Base-by-base conservation (phyloP, 768 basidiomycete species). In the Serpula lacrymans region DNA sequence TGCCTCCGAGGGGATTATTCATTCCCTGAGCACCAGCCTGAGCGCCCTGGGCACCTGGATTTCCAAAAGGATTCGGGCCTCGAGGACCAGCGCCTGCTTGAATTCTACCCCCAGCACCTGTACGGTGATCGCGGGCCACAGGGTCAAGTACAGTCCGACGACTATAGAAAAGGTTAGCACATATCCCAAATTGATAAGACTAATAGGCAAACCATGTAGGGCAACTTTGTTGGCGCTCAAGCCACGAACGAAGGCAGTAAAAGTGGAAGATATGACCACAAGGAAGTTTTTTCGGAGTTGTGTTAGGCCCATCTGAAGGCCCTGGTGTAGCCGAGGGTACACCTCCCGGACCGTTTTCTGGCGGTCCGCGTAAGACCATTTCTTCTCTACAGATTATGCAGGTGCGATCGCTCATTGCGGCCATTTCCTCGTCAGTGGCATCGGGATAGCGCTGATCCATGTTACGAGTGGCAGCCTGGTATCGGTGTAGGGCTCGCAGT, bases 201-300 rank as follows among this genome's bases (percentile, higher is more conserved):
- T 32, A 35, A 43, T 42, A 16, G 24, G 62, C 84, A 63, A 36
- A 95, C 95, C 95, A 99, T 29, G 96, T 99, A 2, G 96, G 96
- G 60, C 96, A 99, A 52, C 89, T 98, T 63, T 98, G 96, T 61
- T 99, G 96, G 31, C 96, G 77, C 63, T 99, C 96, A 20, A 99
- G 75, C 96, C 96, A 99, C 16, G 91, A 94, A 28, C 92, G 77
- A 47, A 99, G 75, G 63, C 96, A 99, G 55, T 97, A 83, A 60
- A 97, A 95, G 64, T 99, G 96, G 69, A 99, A 99, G 30, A 96
- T 82, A 60, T 99, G 96, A 1, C 94, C 94, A 65, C 96, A 99
- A 7, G 87, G 90, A 17, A 99, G 70, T 58, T 91, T 94, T 69
- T 99, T 99, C 2, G 95, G 94, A 11, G 93, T 94, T 39, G 89